These are phyloP conservation scores for Teunomyces funiuensis DNA, from an alignment of 805 yeast genomes.

Conservation along the genomic window DNA sequence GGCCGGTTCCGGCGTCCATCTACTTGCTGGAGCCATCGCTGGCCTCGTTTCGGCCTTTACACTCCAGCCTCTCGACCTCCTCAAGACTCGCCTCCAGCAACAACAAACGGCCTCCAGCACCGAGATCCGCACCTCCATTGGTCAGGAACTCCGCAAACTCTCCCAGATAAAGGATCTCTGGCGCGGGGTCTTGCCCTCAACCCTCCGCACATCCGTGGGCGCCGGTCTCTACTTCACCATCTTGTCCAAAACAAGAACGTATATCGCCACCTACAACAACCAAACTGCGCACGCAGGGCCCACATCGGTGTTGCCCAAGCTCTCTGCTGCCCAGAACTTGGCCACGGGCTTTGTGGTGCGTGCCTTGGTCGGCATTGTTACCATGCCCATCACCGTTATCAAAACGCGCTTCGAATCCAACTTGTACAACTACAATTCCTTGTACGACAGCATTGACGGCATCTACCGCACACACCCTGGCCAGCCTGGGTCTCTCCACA, in stretches of 20 bases:
- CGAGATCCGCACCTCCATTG: slow-evolving; percentile 28
- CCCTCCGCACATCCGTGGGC: slow-evolving; percentile 85
- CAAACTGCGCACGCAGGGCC: slow-evolving; percentile 12
- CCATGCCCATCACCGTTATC: slow-evolving; percentile 93
- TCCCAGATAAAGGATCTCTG: slow-evolving; percentile 57
- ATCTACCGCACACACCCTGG: slow-evolving; percentile 38
- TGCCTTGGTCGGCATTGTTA: slow-evolving; percentile 76
- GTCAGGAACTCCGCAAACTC: slow-evolving; percentile 44
- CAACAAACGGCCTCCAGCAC: slow-evolving; percentile 30
- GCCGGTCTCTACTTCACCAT: slow-evolving; percentile 82
- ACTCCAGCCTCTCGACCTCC: slow-evolving; percentile 84
- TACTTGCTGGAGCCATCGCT: slow-evolving; percentile 79
- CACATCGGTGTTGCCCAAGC: slow-evolving; percentile 62
- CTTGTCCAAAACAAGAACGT: slow-evolving; percentile 59
- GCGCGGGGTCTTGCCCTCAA: slow-evolving; percentile 94
- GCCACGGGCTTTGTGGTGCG: slow-evolving; percentile 77
- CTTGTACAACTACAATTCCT: slow-evolving; percentile 63
- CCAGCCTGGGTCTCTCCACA: slow-evolving; percentile 41
- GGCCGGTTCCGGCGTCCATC: slow-evolving; percentile 44
- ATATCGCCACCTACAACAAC: slow-evolving; percentile 36
- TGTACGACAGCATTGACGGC: slow-evolving; percentile 57
- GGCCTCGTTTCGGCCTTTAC: slow-evolving; percentile 79
- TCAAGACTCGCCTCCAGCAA: slow-evolving; percentile 81
- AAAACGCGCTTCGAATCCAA: slow-evolving; percentile 90
- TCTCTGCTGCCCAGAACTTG: slow-evolving; percentile 68